phyloP scores from a whole-genome alignment of 2,329 filamentous ascomycete genomes.

The Hypoxylon sp. region DNA sequence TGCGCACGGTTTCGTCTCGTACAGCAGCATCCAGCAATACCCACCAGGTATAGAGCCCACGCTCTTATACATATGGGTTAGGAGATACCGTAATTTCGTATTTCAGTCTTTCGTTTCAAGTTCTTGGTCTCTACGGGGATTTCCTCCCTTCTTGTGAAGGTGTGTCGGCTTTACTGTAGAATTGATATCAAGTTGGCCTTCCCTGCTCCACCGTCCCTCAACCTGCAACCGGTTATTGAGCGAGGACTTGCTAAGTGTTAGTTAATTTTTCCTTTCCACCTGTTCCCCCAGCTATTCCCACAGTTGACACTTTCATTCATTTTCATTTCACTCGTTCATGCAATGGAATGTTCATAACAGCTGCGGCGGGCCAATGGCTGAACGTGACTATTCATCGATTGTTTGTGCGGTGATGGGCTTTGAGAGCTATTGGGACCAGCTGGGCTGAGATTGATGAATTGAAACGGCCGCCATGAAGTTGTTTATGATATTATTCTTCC shows the following conservation, averaged over 20 bases:
- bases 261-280: constrained; percentile 25
- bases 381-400: constrained; percentile 27
- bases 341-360: constrained; percentile 26
- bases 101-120: constrained; percentile 42
- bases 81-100: constrained; percentile 41
- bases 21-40: constrained; percentile 18
- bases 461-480: constrained; percentile 38
- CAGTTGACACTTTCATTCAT: constrained; percentile 6
- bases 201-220: constrained; percentile 26
- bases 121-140: constrained; percentile 28
- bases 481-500: constrained; percentile 28
- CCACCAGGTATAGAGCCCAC: constrained; percentile 31
- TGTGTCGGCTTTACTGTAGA: constrained; percentile 24
- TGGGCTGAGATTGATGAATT: constrained; percentile 34
- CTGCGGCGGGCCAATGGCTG: constrained; percentile 39
- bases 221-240: constrained; percentile 25
- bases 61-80: constrained; percentile 39
- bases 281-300: constrained; percentile 10
- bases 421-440: constrained; percentile 29
- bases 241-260: constrained; percentile 35
- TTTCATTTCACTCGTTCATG: constrained; percentile 24
- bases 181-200: constrained; percentile 39
- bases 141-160: constrained; percentile 26
- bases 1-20: constrained; percentile 42
- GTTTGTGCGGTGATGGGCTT: constrained; percentile 31